Evolutionary conservation across 2,329 filamentous ascomycete genomes (phyloP), one percentile per base, ranked within the genome.

Genomic region (Alternaria triticimaculans): DNA sequence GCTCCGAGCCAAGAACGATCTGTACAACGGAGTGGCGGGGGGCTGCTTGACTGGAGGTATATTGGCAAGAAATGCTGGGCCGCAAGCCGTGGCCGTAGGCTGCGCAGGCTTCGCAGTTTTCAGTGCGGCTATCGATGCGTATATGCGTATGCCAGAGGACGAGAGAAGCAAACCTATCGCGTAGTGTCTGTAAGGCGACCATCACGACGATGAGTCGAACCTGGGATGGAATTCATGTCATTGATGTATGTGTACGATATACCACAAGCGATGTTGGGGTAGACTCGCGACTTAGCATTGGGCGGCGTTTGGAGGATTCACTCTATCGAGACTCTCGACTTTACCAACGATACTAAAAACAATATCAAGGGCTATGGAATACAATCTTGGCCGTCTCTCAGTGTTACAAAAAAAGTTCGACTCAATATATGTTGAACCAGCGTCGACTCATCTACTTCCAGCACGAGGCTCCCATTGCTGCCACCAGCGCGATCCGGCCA

Each of bases 41-140:
- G 96, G 96, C 0, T 98, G 95, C 78, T 84, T 97, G 58, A 97
- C 96, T 10, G 96, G 96, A 15, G 96, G 93, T 18, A 92, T 96
- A 58, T 82, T 99, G 67, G 95, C 93, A 51, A 89, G 92, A 66
- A 92, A 91, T 72, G 95, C 92, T 1, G 96, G 96, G 0, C 96
- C 96, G 8, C 92, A 96, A 82, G 96, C 95, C 30, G 92, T 93
- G 54, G 90, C 89, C 2, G 86, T 96, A 5, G 96, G 96, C 1
- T 98, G 95, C 80, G 92, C 89, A 12, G 96, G 95, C 1, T 99
- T 99, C 81, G 96, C 96, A 60, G 94, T 93, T 1, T 98, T 98
- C 74, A 92, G 89, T 79, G 89, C 92, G 14, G 95, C 94, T 1
- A 97, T 98, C 78, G 95, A 98, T 85, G 89, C 89, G 37, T 97